Evolutionary conservation across 352 stramenopile species (phyloP), one percentile per base, ranked within the genome.

Genomic region (Phytophthora hybrid): DNA sequence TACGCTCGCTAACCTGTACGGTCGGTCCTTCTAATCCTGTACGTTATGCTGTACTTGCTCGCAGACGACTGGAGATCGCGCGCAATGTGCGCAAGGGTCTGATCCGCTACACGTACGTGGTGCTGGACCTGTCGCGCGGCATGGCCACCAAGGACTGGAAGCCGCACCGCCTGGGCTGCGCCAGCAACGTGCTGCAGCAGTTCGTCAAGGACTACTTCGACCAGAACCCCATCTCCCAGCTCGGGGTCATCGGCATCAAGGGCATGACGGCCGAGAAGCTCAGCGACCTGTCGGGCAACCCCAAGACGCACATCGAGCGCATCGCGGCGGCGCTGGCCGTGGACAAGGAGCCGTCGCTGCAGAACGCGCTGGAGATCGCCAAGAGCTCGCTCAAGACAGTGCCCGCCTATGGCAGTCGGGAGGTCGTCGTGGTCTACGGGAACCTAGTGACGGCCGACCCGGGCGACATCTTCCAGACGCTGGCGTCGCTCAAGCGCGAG

Each of bases 391-490:
- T 99, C 58, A 97, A 98, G 67, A 97, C 97, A 37, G 94, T 94
- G 31, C 89, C 87, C 1, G 84, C 87, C 23, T 96, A 96, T 56
- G 89, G 89, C n/a, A 94, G 85, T 54, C 87, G 88, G 18, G 89
- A 97, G 84, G 87, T 99, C 56, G 78, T 99, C 7, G 91, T 99
- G 23, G 66, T 99, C 31, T 98, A 97, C 64, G 95, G 93, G 39
- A 98, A 94, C 68, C 82, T 99, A 9, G 94, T 96, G 37, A 99
- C 97, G 2, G 98, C 95, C 51, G 98, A 99, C 81, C 97, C 97
- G 5, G 96, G 97, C 41, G 92, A 99, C 79, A 98, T 99, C 54
- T 94, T 99, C 79, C 81, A 93, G 59, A 98, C 92, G 18, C 88
- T 99, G 18, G 88, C 96, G 7, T 81, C 89, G 57, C 83, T 99